Evolutionary conservation across 177 flowering plant genomes (phyloP), one percentile per base, ranked within the genome.

Genomic region (Vitis hybrid): DNA sequence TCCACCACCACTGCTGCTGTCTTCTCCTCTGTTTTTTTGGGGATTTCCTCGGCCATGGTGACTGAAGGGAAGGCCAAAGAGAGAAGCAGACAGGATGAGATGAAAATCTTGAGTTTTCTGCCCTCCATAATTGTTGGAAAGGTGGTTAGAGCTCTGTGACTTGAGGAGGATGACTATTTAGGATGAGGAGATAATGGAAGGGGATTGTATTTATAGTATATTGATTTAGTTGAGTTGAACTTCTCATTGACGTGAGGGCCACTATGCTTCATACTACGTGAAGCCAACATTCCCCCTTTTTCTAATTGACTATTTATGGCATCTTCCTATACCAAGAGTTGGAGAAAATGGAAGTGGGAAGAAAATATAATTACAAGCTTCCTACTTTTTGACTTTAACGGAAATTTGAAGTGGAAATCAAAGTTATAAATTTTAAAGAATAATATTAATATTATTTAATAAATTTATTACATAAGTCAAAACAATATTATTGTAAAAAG

Each of bases 1-100:
- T 91, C 97, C 4, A 92, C 91, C 11, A 81, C 95, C 65, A 90
- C 88, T 1, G 81, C 85, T 0, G 70, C 61, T 40, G 68, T 67
- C 69, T 82, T 81, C 30, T 66, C 80, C 11, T 48, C 56, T 12
- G 64, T 54, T 57, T 60, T 65, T 48, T 63, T 24, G 16, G 81
- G 57, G 55, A 60, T 61, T 9, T 74, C 24, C 48, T 64, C 76
- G 49, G 58, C 0, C 27, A 81, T 71, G 8, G 70, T 15, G n/a
- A 62, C 56, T 16, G 75, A 70, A 65, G 77, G 63, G 56, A 79
- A 68, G 72, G 83, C 79, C 19, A 83, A 48, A 16, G 76, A 24
- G 62, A 88, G 65, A 10, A 85, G 56, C 56, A 85, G 61, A 46
- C 87, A 78, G 40, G 81, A 66, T 62, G 79, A 67, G 71, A 77